Percentiles rank a stretch among this genome's conserved stretches.
Conservation (phyloP, 345 rosid species). For the Cardamine resedifolia region DNA sequence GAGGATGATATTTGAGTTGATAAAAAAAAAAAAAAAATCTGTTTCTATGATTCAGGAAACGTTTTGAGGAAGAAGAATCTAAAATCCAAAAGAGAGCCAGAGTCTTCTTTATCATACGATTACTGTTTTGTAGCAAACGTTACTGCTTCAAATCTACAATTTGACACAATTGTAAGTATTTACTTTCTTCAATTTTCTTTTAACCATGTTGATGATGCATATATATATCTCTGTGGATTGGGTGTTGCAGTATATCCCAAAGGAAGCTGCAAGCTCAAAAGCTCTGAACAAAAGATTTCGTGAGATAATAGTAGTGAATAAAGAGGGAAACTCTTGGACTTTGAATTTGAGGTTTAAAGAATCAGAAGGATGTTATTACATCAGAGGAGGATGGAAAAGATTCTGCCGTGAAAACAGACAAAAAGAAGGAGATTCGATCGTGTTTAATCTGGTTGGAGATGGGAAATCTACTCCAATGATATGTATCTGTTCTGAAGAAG, state of each 20-base stretch:
- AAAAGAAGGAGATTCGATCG: slow-evolving; percentile 14
- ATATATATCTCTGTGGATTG: not conserved
- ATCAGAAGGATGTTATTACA: not conserved
- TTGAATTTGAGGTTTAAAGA: not conserved
- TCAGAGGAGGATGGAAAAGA: slow-evolving; percentile 24
- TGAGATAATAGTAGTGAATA: slow-evolving; percentile 15
- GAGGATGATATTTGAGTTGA: not conserved
- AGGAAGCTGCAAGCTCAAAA: not conserved
- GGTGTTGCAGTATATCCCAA: slow-evolving; percentile 21
- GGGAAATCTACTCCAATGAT: slow-evolving; percentile 19
- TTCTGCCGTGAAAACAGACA: slow-evolving; percentile 19
- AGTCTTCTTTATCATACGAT: not conserved
- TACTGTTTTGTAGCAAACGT: slow-evolving; percentile 27
- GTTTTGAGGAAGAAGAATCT: slow-evolving; percentile 1
- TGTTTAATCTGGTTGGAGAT: slow-evolving; percentile 25
- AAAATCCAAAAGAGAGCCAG: not conserved
- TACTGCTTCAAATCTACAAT: slow-evolving; percentile 13
- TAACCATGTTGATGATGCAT: not conserved
- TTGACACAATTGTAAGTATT: slow-evolving; percentile 21
- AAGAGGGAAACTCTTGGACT: slow-evolving; percentile 32
- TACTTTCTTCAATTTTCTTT: not conserved
- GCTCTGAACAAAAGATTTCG: slow-evolving; percentile 10
- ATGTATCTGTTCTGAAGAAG: slow-evolving; percentile 30
- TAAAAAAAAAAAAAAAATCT: not conserved
- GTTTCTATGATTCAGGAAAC: slow-evolving; percentile 9